Percentiles rank a stretch among this genome's conserved stretches.
These are phyloP conservation scores for Hygrophoropsis aurantiaca DNA, from an alignment of 768 basidiomycete genomes.

Conservation along the genomic window DNA sequence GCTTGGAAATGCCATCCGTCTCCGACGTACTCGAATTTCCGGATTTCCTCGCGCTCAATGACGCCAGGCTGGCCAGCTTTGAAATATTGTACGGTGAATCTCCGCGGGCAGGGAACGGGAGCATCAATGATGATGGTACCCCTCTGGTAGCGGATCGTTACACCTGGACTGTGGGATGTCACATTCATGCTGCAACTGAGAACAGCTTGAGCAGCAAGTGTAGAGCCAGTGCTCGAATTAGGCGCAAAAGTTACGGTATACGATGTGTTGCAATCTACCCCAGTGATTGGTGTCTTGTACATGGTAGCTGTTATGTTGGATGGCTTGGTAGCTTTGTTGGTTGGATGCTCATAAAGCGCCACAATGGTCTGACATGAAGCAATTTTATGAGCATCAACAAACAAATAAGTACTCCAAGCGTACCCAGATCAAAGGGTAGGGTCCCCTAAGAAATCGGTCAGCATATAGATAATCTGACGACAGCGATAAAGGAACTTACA, in stretches of 20 bases:
- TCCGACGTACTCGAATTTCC: slow-evolving; percentile 31
- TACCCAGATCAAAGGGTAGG: slow-evolving; percentile 48
- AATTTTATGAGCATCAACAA: slow-evolving; percentile 5
- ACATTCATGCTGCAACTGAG: slow-evolving; percentile 40
- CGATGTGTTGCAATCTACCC: slow-evolving; percentile 44
- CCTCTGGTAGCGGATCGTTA: slow-evolving; percentile 42
- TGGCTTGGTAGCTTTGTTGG: slow-evolving; percentile 42
- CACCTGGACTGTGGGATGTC: slow-evolving; percentile 24
- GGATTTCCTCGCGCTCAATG: slow-evolving; percentile 34
- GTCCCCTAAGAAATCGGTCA: slow-evolving; percentile 28
- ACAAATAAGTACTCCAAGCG: slow-evolving; percentile 3
- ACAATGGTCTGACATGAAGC: slow-evolving; percentile 38
- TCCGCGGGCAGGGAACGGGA: slow-evolving; percentile 34
- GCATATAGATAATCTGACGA: slow-evolving; percentile 8
- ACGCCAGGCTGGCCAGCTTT: slow-evolving; percentile 30
- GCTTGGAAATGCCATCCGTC: slow-evolving; percentile 52
- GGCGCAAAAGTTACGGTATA: slow-evolving; percentile 41
- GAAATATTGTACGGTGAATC: slow-evolving; percentile 40
- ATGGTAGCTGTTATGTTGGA: slow-evolving; percentile 39
- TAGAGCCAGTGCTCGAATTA: slow-evolving; percentile 18
- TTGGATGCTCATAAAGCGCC: slow-evolving; percentile 45
- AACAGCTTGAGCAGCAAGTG: slow-evolving; percentile 40
- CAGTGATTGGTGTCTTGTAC: slow-evolving; percentile 40
- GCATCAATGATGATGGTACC: slow-evolving; percentile 41
- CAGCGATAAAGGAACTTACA: slow-evolving; percentile 27